phyloP scores from a whole-genome alignment of 2,329 filamentous ascomycete species.

The Aspergillus hortae region DNA sequence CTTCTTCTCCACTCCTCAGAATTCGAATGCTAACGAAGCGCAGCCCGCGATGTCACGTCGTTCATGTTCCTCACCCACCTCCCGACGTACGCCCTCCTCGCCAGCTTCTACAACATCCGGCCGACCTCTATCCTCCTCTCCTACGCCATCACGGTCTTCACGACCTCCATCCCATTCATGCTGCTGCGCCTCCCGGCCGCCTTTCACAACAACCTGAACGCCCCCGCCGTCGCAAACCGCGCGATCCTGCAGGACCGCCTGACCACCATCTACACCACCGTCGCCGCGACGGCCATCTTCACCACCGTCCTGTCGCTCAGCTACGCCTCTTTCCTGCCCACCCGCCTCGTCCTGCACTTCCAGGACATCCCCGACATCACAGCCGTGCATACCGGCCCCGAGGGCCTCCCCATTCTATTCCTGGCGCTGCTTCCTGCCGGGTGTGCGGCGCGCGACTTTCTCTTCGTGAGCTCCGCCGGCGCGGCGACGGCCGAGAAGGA shows the following conservation, averaged over 20 bases:
- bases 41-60: conserved; percentile 63
- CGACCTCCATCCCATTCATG: conserved; percentile 69
- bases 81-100: conserved; percentile 71
- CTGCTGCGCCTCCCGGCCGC: conserved; percentile 67
- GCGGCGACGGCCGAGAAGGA: conserved; percentile 40
- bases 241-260: conserved; percentile 62
- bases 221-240: conserved; percentile 54
- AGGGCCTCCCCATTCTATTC: conserved; percentile 43
- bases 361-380: conserved; percentile 65
- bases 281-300: conserved; percentile 71
- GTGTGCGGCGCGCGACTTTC: conserved; percentile 67
- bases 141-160: conserved; percentile 64
- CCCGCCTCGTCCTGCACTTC: conserved; percentile 72
- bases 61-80: conserved; percentile 69
- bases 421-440: conserved; percentile 65
- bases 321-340: conserved; percentile 67
- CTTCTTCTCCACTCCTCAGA: not conserved
- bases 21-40: not conserved
- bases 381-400: conserved; percentile 62
- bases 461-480: conserved; percentile 61
- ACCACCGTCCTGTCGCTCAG: conserved; percentile 67
- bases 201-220: conserved; percentile 56
- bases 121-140: conserved; percentile 58
- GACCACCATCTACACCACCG: conserved; percentile 61
- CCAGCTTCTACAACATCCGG: conserved; percentile 71